A percentile compares a stretch with the other conserved stretches of the same genome.
Evolutionary conservation across 1,284 basidiomycete genomes (phyloP).

Genomic region (Singerocomus rubriflavus): DNA sequence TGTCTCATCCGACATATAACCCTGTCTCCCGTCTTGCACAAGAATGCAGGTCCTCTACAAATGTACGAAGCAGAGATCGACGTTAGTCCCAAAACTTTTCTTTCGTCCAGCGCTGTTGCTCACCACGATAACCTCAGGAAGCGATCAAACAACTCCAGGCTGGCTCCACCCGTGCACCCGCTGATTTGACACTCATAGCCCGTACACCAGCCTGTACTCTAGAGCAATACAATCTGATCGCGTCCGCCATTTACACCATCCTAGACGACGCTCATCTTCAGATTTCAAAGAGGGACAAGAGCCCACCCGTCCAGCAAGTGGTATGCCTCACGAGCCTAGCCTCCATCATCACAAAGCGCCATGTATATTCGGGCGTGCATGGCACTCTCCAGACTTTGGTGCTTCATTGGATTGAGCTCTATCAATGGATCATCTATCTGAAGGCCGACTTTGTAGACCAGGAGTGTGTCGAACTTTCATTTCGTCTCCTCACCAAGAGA

Average conservation of each 20-base stretch:
- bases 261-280: constrained; percentile 24
- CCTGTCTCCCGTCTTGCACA: not conserved
- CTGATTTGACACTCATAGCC: constrained; percentile 20
- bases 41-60: not conserved
- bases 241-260: constrained; percentile 20
- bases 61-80: constrained; percentile 23
- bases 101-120: not conserved
- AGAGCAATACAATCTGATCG: constrained; percentile 19
- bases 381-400: constrained; percentile 8
- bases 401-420: constrained; percentile 20
- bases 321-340: constrained; percentile 20
- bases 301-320: constrained; percentile 22
- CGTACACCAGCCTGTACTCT: constrained; percentile 19
- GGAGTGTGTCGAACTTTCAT: constrained; percentile 19
- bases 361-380: not conserved
- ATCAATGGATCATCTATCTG: constrained; percentile 27
- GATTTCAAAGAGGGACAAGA: constrained; percentile 12
- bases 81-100: constrained; percentile 4
- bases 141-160: constrained; percentile 19
- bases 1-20: constrained; percentile 6
- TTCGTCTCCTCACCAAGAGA: constrained; percentile 24
- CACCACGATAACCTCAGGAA: constrained; percentile 12
- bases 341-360: constrained; percentile 12
- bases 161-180: constrained; percentile 21
- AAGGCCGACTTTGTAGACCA: constrained; percentile 26